These are phyloP conservation scores for Picea abies DNA, from an alignment of 83 land plant species.

Conservation along the genomic window DNA sequence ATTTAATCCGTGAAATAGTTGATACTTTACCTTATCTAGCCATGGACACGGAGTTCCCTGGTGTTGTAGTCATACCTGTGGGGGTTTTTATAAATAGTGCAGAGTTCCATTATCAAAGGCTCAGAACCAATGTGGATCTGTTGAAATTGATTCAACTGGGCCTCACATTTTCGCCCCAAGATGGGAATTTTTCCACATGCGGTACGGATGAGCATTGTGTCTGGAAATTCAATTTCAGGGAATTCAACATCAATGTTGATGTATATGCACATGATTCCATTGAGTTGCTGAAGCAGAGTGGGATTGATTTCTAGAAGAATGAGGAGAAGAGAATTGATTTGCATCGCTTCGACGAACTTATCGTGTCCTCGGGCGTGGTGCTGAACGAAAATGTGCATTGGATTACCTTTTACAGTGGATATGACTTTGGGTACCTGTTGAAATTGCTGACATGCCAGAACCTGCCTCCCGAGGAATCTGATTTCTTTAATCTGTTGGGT, in stretches of 20 bases:
- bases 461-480: conserved; percentile 38
- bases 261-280: conserved; percentile 38
- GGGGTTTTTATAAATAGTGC: conserved; percentile 21
- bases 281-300: conserved; percentile 29
- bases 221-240: conserved; percentile 23
- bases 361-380: conserved; percentile 47
- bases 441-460: conserved; percentile 44
- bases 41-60: no score
- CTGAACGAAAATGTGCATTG: conserved; percentile 36
- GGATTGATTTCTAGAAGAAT: conserved; percentile 39
- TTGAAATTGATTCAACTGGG: conserved; percentile 44
- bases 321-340: conserved; percentile 31
- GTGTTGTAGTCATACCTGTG: conserved; percentile 14
- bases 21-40: neutral
- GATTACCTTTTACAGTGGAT: conserved; percentile 44
- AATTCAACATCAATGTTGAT: conserved; percentile 33
- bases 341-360: conserved; percentile 25
- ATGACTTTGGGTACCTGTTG: conserved; percentile 74
- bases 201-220: conserved; percentile 14
- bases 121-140: conserved; percentile 34
- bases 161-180: conserved; percentile 35
- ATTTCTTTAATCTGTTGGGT: conserved; percentile 42
- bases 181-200: conserved; percentile 23
- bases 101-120: conserved; percentile 25
- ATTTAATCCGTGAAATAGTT: conserved; percentile 6